These are phyloP conservation scores for Neopestalotiopsis sp. DNA, from an alignment of 2,329 filamentous ascomycete species.

Conservation along the genomic window DNA sequence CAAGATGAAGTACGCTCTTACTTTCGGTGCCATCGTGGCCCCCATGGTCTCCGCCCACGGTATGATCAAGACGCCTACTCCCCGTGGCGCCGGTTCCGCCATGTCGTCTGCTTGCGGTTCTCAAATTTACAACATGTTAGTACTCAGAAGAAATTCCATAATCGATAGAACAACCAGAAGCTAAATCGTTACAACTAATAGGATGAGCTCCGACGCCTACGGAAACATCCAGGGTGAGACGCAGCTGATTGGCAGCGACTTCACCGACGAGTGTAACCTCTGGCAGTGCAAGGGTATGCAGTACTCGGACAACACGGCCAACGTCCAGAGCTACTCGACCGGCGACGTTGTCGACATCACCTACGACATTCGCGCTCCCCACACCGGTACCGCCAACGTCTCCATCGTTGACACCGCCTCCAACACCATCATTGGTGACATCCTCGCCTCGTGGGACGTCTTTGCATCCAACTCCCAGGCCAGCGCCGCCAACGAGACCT, in stretches of 20 bases:
- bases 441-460: slow-evolving; percentile 50
- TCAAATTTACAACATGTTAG: slow-evolving; percentile 54
- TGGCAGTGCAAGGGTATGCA: slow-evolving; percentile 65
- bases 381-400: slow-evolving; percentile 60
- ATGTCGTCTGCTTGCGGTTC: slow-evolving; percentile 57
- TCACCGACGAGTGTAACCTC: slow-evolving; percentile 53
- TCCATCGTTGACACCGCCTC: slow-evolving; percentile 54
- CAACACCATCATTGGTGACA: slow-evolving; percentile 52
- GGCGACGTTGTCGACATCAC: slow-evolving; percentile 48
- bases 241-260: slow-evolving; percentile 56
- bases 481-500: slow-evolving; percentile 48
- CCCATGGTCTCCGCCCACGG: slow-evolving; percentile 57
- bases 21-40: slow-evolving; percentile 20
- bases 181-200: no score
- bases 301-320: slow-evolving; percentile 56
- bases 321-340: slow-evolving; percentile 56
- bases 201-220: slow-evolving; percentile 55
- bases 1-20: slow-evolving; percentile 26
- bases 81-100: slow-evolving; percentile 55
- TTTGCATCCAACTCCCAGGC: slow-evolving; percentile 54
- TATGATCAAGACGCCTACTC: slow-evolving; percentile 51
- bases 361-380: slow-evolving; percentile 55
- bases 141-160: no score
- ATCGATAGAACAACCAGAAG: no score
- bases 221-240: slow-evolving; percentile 59